Base-by-base conservation (phyloP, 2,329 filamentous ascomycete genomes). In the Apiospora koreana region DNA sequence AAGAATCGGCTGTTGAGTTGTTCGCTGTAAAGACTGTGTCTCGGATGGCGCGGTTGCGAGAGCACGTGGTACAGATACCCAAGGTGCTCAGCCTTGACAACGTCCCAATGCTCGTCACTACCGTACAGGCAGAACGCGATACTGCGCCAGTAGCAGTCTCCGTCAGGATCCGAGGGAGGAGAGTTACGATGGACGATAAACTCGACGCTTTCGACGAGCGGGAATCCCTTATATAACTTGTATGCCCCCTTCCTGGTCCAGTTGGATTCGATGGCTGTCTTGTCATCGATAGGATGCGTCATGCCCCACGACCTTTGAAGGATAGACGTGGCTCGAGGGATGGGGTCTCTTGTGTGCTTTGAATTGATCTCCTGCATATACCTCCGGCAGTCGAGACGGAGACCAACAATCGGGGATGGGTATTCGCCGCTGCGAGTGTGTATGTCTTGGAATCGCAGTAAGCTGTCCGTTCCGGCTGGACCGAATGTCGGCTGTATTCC, bases 31-130 rank as follows among this genome's bases (percentile, higher is more conserved):
- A 76, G 73, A 0, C 68, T 58, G 68, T 79, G 69, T 12, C 78
- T 74, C 2, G 77, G 77, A 54, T 81, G 79, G 0, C 66, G 35
- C 8, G 48, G 31, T 65, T 74, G 71, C 3, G 35, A 25, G 10
- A 81, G 73, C 4, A 80, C 76, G 28, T 73, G 71, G 67, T 76
- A 69, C n/a, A 79, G 48, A 68, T 75, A 76, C 12, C 41, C 72
- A 5, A 80, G 75, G 68, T 81, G 80, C 65, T 80, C 79, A 12
- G 79, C 78, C 72, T 81, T 81, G 69, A 81, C 76, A 2, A 78
- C 70, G 16, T 75, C 65, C 77, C 77, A 79, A 50, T 71, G 72
- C 28, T 62, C 38, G 10, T 72, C 62, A 16, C 69, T 72, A 31
- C 79, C 79, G 68, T 80, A 78, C 3, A 81, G 38, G 18, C 69